phyloP scores from a whole-genome alignment of 2,329 filamentous ascomycete genomes.

The Orbilia javanica region DNA sequence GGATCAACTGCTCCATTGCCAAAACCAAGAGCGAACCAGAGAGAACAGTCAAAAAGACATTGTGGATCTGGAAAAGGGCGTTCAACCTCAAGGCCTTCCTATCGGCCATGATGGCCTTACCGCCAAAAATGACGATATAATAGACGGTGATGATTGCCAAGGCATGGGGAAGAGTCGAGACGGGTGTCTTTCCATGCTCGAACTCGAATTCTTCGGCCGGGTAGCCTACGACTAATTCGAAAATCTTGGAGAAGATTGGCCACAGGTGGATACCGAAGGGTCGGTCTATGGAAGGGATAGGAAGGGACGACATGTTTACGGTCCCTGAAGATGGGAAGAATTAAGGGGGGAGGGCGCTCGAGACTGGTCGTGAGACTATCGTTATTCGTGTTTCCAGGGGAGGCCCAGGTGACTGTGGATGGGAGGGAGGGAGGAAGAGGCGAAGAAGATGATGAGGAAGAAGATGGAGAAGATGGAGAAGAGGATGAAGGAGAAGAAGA shows the following conservation, averaged over 20 bases:
- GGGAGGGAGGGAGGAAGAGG: constrained; percentile 13
- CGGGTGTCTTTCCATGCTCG: constrained; percentile 81
- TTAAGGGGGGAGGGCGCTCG: constrained; percentile 31
- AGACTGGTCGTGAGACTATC: constrained; percentile 46
- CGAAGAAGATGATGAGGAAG: constrained; percentile 1
- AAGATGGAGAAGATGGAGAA: constrained; percentile 1
- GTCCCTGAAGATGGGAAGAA: neutral
- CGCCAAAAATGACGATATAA: constrained; percentile 90
- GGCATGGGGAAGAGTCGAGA: constrained; percentile 89
- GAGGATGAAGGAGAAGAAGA: constrained; percentile 2
- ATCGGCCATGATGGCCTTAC: constrained; percentile 90
- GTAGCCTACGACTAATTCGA: constrained; percentile 81
- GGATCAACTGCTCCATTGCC: constrained; percentile 90
- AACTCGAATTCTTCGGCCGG: constrained; percentile 89
- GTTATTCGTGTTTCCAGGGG: constrained; percentile 39
- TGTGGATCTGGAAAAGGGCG: constrained; percentile 92
- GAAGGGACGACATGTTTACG: constrained; percentile 61
- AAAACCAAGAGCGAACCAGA: constrained; percentile 83
- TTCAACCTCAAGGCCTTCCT: constrained; percentile 87
- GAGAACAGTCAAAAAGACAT: constrained; percentile 90
- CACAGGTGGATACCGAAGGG: constrained; percentile 92
- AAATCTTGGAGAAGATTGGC: constrained; percentile 93
- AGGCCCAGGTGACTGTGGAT: constrained; percentile 10
- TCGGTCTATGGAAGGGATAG: constrained; percentile 85
- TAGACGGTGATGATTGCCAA: constrained; percentile 75